Base-by-base conservation (phyloP, 2,329 filamentous ascomycete species). In the Fusarium camptoceras region DNA sequence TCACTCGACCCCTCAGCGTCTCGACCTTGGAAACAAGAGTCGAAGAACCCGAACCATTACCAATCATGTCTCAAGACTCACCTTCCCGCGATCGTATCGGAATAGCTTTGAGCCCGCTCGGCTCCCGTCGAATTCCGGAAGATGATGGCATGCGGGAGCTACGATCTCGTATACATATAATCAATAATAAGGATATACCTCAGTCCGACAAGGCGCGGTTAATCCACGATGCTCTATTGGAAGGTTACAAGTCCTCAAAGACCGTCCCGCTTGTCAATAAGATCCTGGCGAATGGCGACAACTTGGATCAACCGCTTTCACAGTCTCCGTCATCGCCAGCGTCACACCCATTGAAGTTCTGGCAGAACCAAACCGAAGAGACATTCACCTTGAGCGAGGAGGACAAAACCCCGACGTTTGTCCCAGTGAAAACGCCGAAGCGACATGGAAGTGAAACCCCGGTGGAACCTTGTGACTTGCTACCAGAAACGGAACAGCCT, bases 101-200 rank as follows among this genome's bases (percentile, higher is more conserved):
- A 44, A 77, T 79, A 51, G 74, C 77, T 14, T 56, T 77, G 59
- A 76, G 74, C 43, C 74, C 78, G 11, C 69, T 63, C 56, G 78
- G 74, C 61, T 74, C 71, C 49, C 77, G 76, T 16, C 77, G 73
- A 41, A 79, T 94, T 42, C 92, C 92, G 2, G 93, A 91, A 76
- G 91, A 95, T 75, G 93, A 96, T 83, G 93, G 93, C 46, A 94
- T 93, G 90, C 84, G 86, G 20, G 79, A 82, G 57, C 79, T 95
- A 73, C 85, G 93, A 73, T 85, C 82, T 68, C 88, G 88, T 66
- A 94, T 96, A 70, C 85, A 91, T 63, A 83, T 83, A 24, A 91
- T 95, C 66, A 91, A 93, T 76, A 83, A 86, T 27, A 84, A 85
- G 70, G 83, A 88, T 25, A 83, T 90, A 49, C 79, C 86, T 6